Evolutionary conservation across 2,329 filamentous ascomycete genomes (phyloP), one percentile per base, ranked within the genome.

Genomic region (Cladosporium sp.): DNA sequence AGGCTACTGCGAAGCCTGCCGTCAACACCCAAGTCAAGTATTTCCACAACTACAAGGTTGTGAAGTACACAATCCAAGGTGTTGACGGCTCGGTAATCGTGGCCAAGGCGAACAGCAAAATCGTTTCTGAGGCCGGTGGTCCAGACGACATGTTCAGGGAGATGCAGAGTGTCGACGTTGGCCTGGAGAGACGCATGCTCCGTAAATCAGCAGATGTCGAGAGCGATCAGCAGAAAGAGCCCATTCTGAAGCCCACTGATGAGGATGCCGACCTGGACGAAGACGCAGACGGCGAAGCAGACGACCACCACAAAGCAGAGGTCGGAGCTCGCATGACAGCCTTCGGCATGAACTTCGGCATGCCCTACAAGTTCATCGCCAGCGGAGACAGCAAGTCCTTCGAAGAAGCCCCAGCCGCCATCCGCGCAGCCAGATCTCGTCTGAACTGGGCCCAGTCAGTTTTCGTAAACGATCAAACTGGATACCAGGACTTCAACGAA

Each of bases 321-420:
- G 53, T 55, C 22, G 63, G 63, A 30, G 61, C 62, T 5, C 49
- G 49, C 40, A 68, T 68, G 66, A 63, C 57, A 2, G 57, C 63
- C 20, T 65, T 59, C 50, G 63, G 65, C 43, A 64, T 66, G 56
- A 59, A 57, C 20, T 61, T 58, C 71, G 83, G 83, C 2, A 82
- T 82, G 53, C 76, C 77, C 0, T 87, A 86, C 63, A 85, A 86
- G 48, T 86, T 82, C 58, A 74, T 80, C 30, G 81, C 83, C 1
- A 69, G 72, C 1, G 77, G 80, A 2, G 66, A 73, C 5, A 78
- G 72, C 3, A 68, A 63, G n/a, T 65, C 70, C 0, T 83, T 83
- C 51, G 57, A 66, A 2, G 66, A 73, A 4, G 75, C 79, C 0
- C 77, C 64, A 2, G 59, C 57, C 54, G 54, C 63, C 1, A 71